A percentile compares a stretch with the other conserved stretches of the same genome.
These are phyloP conservation scores for Penicillium sp. DNA, from an alignment of 2,329 filamentous ascomycete species.

Conservation along the genomic window DNA sequence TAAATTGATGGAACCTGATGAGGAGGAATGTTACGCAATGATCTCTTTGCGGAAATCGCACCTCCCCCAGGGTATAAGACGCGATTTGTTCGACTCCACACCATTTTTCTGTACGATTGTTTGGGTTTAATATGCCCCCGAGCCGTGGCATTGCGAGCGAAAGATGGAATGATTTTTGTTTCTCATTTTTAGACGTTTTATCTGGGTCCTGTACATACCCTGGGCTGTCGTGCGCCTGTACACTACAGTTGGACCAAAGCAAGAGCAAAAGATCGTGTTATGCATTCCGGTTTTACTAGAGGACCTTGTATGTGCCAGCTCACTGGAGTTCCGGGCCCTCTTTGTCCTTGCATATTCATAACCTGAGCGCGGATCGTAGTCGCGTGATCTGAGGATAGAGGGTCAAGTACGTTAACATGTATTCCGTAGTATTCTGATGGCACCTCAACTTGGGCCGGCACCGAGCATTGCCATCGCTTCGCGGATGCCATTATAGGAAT, in stretches of 20 bases:
- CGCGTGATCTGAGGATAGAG: neutral
- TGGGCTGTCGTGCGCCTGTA: constrained; percentile 42
- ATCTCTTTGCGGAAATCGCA: constrained; percentile 34
- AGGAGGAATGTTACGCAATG: constrained; percentile 34
- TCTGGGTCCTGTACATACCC: constrained; percentile 46
- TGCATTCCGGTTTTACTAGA: constrained; percentile 30
- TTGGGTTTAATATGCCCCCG: constrained; percentile 42
- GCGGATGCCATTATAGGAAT: constrained; percentile 31
- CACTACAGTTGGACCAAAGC: constrained; percentile 40
- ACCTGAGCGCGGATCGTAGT: constrained; percentile 1
- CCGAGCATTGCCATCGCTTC: constrained; percentile 38
- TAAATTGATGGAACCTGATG: constrained; percentile 30
- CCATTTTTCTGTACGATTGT: constrained; percentile 47
- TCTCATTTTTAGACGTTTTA: constrained; percentile 43
- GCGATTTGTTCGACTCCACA: constrained; percentile 32
- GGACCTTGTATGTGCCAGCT: constrained; percentile 5
- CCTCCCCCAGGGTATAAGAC: constrained; percentile 38
- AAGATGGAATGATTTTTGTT: constrained; percentile 41
- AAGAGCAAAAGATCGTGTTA: constrained; percentile 41
- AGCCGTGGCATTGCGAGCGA: constrained; percentile 45
- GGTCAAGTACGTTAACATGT: constrained; percentile 6
- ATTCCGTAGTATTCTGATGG: neutral
- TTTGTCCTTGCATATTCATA: neutral
- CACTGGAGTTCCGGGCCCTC: neutral
- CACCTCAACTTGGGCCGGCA: constrained; percentile 27